A percentile compares a stretch with the other conserved stretches of the same genome.
phyloP scores from a whole-genome alignment of 1,139 yeast genomes.

The Debaryomyces coudertii region DNA sequence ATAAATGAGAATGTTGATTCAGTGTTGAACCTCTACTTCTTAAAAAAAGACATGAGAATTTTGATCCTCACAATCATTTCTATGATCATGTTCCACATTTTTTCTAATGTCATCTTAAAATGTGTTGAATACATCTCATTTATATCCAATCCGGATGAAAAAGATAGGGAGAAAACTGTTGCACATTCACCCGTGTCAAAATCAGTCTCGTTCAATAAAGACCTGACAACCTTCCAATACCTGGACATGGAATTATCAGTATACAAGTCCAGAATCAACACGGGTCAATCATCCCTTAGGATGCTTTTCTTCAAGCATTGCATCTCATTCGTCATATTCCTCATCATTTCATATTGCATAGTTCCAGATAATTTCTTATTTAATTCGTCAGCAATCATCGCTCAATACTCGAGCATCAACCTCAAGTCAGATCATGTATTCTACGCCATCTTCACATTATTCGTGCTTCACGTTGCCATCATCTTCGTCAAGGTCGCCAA shows the following conservation, averaged over 20 bases:
- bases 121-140: conserved; percentile 22
- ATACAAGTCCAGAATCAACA: conserved; percentile 6
- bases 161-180: not conserved
- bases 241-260: conserved; percentile 14
- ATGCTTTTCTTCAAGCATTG: conserved; percentile 6
- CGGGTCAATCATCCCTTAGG: not conserved
- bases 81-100: conserved; percentile 15
- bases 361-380: conserved; percentile 23
- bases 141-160: conserved; percentile 9
- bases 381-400: conserved; percentile 22
- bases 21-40: conserved; percentile 10
- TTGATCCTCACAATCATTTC: conserved; percentile 17
- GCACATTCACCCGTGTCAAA: conserved; percentile 11
- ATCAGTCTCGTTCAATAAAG: conserved; percentile 23
- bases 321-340: conserved; percentile 3
- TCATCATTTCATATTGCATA: conserved; percentile 5
- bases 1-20: conserved; percentile 2
- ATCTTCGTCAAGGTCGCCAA: conserved; percentile 19
- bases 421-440: conserved; percentile 30
- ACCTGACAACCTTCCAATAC: conserved; percentile 20
- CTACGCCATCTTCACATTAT: conserved; percentile 21
- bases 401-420: conserved; percentile 11
- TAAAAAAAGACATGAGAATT: conserved; percentile 18
- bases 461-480: conserved; percentile 16
- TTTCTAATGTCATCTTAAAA: conserved; percentile 19